A percentile compares a stretch with the other conserved stretches of the same genome.
Evolutionary conservation across 768 basidiomycete genomes (phyloP).

Genomic region (Kwoniella sp.): DNA sequence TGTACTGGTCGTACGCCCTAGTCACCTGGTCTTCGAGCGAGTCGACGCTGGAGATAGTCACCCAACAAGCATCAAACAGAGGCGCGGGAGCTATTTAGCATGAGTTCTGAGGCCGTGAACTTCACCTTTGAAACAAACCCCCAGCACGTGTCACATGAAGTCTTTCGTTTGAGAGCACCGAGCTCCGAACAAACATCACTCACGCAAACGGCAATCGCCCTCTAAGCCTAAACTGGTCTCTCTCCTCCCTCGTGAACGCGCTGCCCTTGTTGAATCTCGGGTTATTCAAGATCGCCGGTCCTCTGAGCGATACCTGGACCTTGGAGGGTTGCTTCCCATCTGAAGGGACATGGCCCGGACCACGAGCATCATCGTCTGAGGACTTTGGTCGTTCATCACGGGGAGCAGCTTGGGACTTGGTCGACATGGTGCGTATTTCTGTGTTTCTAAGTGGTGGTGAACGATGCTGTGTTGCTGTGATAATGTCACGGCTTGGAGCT

Average conservation of each 20-base stretch:
- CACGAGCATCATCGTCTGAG: no score
- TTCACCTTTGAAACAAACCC: no score
- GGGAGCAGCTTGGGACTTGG: neutral
- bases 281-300: conserved; percentile 66
- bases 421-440: neutral
- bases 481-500: no score
- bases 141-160: no score
- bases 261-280: conserved; percentile 70
- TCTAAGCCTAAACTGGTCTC: conserved; percentile 66
- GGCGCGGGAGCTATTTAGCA: no score
- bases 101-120: no score
- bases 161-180: neutral
- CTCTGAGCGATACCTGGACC: conserved; percentile 60
- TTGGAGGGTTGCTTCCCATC: neutral
- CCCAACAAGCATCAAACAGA: neutral
- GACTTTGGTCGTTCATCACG: neutral
- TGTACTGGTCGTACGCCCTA: conserved; percentile 70
- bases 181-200: conserved; percentile 11
- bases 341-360: neutral
- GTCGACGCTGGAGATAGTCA: conserved; percentile 59
- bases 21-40: conserved; percentile 74
- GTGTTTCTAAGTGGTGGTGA: no score
- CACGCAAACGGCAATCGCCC: conserved; percentile 57
- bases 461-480: no score
- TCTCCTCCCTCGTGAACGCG: conserved; percentile 70